These are phyloP conservation scores for Potentilla sterilis DNA, from an alignment of 306 rosid species.

Conservation along the genomic window DNA sequence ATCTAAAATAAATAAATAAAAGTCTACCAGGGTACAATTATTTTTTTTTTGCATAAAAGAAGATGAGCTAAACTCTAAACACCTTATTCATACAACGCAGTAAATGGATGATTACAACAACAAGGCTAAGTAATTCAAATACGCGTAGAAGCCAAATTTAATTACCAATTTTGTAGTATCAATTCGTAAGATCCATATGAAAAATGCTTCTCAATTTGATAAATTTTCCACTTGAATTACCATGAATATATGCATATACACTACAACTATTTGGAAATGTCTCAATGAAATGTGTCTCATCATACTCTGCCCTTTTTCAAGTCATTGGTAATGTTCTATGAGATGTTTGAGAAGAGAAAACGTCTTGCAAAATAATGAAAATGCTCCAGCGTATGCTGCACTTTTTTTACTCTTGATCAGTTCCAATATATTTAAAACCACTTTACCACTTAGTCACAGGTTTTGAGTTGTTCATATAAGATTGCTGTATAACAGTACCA, in stretches of 20 bases:
- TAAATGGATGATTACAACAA: slow-evolving; percentile 1
- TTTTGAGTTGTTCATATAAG: background rate
- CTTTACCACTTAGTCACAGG: background rate
- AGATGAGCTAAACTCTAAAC: background rate
- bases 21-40: background rate
- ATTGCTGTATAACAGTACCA: slow-evolving; percentile 18
- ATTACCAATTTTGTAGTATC: background rate
- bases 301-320: background rate
- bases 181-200: background rate
- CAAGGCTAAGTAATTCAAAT: background rate
- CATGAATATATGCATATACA: background rate
- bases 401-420: background rate
- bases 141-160: background rate
- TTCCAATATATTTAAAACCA: background rate
- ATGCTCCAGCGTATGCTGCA: background rate
- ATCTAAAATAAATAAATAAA: background rate
- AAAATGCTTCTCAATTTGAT: background rate
- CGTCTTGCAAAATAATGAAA: background rate
- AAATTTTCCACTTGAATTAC: background rate
- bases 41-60: background rate
- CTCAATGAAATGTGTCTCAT: background rate
- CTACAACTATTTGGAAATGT: background rate
- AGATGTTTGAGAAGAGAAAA: slow-evolving; percentile 2
- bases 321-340: background rate
- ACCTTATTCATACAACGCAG: background rate